Evolutionary conservation across 2,329 filamentous ascomycete genomes (phyloP), one percentile per base, ranked within the genome.

Genomic region (Penicillium sp.): DNA sequence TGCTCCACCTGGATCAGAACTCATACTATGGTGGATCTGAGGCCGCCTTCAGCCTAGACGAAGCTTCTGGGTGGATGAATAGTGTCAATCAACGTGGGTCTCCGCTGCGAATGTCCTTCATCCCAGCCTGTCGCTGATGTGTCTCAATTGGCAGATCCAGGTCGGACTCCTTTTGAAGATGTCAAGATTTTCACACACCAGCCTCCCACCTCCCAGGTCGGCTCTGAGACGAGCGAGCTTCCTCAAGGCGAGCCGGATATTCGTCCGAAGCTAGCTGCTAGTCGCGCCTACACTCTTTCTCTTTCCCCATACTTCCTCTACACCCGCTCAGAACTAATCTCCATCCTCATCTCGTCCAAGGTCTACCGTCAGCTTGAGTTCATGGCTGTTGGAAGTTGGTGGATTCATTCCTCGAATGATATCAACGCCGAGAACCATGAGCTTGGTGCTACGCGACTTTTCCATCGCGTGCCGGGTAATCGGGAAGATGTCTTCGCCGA

Each of bases 281-380:
- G 91, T 6, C 86, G 93, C 67, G 84, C 89, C 33, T 98, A 98
- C 76, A 92, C 89, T 40, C 78, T 99, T 43, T 89, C 92, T 1
- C 82, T 98, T 10, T 90, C 92, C 22, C 93, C 95, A 6, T 91
- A 96, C 71, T 82, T 97, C 64, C 88, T 98, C 56, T 95, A 97
- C 76, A 86, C 91, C 10, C 89, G 89, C 57, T 96, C 93, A 2
- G 83, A 86, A 66, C 83, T 98, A 37, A 81, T 98, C 5, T 85
- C 87, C 8, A 85, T 88, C 70, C 85, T 98, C 16, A 91, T 98
- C n/a, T 92, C 93, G 2, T 97, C 94, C 6, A 90, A 89, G 68
- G 90, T 93, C 13, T 94, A 94, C 72, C 87, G 89, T 25, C 93
- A 97, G 78, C 85, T 99, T 51, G 94, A 98, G 73, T 98, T 98